Evolutionary conservation across 2,329 filamentous ascomycete genomes (phyloP), one percentile per base, ranked within the genome.

Genomic region (Neonectria ditissima): DNA sequence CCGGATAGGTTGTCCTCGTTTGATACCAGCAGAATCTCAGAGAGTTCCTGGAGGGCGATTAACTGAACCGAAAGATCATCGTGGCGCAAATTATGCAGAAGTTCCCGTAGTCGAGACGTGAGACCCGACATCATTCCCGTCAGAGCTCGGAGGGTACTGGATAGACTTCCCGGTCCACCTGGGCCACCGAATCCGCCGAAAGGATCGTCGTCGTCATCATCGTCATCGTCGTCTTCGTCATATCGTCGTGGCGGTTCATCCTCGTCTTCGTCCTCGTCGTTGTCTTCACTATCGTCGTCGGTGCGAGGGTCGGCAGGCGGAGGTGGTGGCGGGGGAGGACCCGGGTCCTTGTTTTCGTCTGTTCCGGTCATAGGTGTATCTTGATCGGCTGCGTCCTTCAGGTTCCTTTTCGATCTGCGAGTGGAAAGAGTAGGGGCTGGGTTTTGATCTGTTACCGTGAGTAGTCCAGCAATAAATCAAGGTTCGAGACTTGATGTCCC

Each of bases 1-100:
- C 96, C 96, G 2, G 95, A 93, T 11, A 99, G 86, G 69, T 97
- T 97, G 76, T 99, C 96, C 80, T 99, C 96, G 70, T 96, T 98
- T 11, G 95, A 97, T 39, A 99, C 92, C 30, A 99, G 84, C 5
- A 99, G 83, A 57, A 98, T 90, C 78, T 99, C 94, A 0, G 95
- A 97, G 7, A 99, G 84, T 71, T 98, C 95, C 78, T 97, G 93
- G 30, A 99, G 82, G 28, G 95, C 96, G 74, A 97, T 94, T 69
- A 97, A 84, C 81, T 99, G 97, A 41, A 96, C 82, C 0, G 94
- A 94, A 68, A 97, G 93, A 50, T 95, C 92, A 75, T 94, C 95
- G 72, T 92, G 89, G 68, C 91, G 90, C 62, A 99, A 82, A 71
- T 90, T 92, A 78, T 81, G 85, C 65, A 95, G 81, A 55, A 94